Evolutionary conservation across 148 eudicot genomes (phyloP).

Genomic region (Selenicereus undatus): DNA sequence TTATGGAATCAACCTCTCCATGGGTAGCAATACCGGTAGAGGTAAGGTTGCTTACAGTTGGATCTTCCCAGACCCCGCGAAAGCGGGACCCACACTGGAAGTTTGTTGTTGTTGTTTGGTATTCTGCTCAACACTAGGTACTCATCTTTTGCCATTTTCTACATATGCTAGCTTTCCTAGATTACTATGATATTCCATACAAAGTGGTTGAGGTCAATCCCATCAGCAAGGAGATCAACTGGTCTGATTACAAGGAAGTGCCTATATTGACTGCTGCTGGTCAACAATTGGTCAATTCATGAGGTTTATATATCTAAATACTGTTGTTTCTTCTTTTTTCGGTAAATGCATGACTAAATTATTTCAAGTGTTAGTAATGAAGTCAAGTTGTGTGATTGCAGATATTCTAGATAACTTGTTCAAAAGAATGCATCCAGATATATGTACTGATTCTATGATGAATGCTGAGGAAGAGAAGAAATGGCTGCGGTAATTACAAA

Average conservation of each 20-base stretch:
- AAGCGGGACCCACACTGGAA: too few species aligned
- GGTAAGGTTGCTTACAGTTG: too few species aligned
- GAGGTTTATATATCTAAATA: constrained; percentile 46
- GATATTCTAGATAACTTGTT: constrained; percentile 60
- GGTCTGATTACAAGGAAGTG: constrained; percentile 95
- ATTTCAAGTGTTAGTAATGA: neutral
- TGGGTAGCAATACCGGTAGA: too few species aligned
- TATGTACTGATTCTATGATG: constrained; percentile 18
- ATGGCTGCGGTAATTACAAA: constrained; percentile 64
- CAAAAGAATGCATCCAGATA: constrained; percentile 45
- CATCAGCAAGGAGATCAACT: constrained; percentile 87
- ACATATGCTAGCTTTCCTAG: constrained; percentile 68
- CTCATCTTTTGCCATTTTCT: neutral
- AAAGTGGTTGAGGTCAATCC: constrained; percentile 97
- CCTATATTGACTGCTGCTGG: constrained; percentile 87
- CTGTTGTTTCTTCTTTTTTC: neutral
- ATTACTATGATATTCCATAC: constrained; percentile 81
- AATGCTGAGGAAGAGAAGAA: constrained; percentile 61
- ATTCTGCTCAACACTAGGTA: neutral
- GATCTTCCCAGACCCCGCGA: too few species aligned
- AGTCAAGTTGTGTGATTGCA: constrained; percentile 29
- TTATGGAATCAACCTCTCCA: too few species aligned
- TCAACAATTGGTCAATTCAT: constrained; percentile 78
- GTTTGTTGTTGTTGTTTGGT: too few species aligned
- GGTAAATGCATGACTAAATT: neutral